Percentiles rank a stretch among this genome's conserved stretches.
These are phyloP conservation scores for Cadophora gregata DNA, from an alignment of 2,329 filamentous ascomycete genomes.

Conservation along the genomic window DNA sequence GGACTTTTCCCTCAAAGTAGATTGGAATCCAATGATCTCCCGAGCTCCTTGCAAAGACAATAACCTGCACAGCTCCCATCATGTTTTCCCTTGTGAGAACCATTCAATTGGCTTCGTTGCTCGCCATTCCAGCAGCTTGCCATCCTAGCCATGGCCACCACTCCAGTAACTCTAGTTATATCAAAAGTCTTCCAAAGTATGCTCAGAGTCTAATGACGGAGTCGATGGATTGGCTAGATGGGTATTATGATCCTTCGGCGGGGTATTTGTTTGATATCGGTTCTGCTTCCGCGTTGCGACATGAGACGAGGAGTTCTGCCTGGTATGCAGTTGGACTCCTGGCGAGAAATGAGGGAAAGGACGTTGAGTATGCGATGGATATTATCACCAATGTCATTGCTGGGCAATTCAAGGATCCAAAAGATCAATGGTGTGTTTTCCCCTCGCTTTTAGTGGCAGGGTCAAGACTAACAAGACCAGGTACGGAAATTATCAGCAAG, in stretches of 20 bases:
- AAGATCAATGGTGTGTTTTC: conserved; percentile 58
- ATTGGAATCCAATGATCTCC: neutral
- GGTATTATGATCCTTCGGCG: conserved; percentile 56
- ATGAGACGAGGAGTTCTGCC: conserved; percentile 61
- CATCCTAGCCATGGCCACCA: neutral
- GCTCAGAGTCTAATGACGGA: conserved; percentile 52
- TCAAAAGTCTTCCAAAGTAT: conserved; percentile 36
- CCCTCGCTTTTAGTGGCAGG: neutral
- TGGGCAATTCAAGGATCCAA: conserved; percentile 57
- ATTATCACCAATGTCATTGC: conserved; percentile 60
- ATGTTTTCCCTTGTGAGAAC: conserved; percentile 25
- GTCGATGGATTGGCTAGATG: conserved; percentile 62
- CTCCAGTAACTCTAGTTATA: conserved; percentile 25
- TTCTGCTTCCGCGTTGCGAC: conserved; percentile 52
- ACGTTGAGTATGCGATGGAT: conserved; percentile 56
- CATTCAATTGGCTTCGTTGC: conserved; percentile 25
- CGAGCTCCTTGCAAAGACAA: neutral
- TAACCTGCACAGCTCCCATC: conserved; percentile 8
- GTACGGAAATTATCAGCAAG: conserved; percentile 58
- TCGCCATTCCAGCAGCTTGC: conserved; percentile 23
- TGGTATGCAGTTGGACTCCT: conserved; percentile 67
- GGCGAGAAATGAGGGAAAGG: conserved; percentile 57
- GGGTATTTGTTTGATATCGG: conserved; percentile 60
- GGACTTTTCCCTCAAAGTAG: neutral
- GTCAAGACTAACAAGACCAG: conserved; percentile 31